Percentiles rank a stretch among this genome's conserved stretches.
Evolutionary conservation across 495 filamentous ascomycete species (phyloP).

Genomic region (Penicillium simplicissimum): DNA sequence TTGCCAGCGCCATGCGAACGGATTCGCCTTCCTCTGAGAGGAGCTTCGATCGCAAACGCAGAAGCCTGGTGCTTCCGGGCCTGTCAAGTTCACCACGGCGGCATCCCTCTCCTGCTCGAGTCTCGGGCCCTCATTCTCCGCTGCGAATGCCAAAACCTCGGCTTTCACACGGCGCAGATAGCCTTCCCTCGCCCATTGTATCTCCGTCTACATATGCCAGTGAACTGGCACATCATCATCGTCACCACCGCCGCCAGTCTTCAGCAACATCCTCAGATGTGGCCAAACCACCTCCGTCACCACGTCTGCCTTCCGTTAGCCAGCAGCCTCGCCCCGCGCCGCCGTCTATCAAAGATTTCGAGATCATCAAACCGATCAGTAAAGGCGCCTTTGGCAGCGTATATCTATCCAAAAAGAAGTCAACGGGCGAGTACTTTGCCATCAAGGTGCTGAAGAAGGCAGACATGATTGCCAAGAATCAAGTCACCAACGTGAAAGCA

Average conservation of each 20-base stretch:
- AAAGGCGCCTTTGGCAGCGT: conserved; percentile 98
- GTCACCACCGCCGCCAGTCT: conserved; percentile 89
- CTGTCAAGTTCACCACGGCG: conserved; percentile 72
- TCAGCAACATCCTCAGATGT: conserved; percentile 79
- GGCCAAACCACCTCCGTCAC: conserved; percentile 73
- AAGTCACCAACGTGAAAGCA: conserved; percentile 98
- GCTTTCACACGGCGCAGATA: conserved; percentile 70
- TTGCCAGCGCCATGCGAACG: conserved; percentile 67
- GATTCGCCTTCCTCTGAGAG: conserved; percentile 91
- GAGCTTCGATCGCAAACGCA: conserved; percentile 78
- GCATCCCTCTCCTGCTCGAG: conserved; percentile 80
- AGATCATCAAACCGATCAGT: conserved; percentile 99
- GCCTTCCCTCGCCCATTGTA: conserved; percentile 78
- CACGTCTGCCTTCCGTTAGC: conserved; percentile 67
- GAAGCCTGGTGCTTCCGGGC: conserved; percentile 76
- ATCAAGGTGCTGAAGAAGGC: conserved; percentile 99
- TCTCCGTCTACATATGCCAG: conserved; percentile 81
- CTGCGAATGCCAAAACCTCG: conserved; percentile 84
- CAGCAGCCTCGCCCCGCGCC: conserved; percentile 83
- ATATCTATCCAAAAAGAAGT: conserved; percentile 96
- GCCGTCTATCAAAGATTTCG: conserved; percentile 97
- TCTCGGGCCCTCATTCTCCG: conserved; percentile 77
- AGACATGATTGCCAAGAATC: conserved; percentile 99
- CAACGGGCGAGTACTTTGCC: conserved; percentile 95
- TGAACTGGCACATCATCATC: conserved; percentile 66